Evolutionary conservation across 2,329 filamentous ascomycete genomes (phyloP).

Genomic region (Talaromyces verruculosus): DNA sequence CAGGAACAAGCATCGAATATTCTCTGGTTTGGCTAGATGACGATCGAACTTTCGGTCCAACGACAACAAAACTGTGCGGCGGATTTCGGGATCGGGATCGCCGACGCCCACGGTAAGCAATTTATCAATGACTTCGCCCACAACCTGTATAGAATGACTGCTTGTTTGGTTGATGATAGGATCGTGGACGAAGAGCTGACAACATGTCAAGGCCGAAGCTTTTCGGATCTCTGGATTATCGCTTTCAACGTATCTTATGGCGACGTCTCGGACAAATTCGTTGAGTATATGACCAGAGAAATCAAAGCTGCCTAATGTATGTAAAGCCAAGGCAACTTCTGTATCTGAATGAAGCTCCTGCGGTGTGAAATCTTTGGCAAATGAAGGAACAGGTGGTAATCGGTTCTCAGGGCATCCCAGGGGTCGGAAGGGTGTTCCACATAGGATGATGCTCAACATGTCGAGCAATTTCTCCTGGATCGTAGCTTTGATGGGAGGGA

Average conservation of each 20-base stretch:
- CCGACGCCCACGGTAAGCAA: conserved; percentile 92
- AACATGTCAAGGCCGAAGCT: conserved; percentile 93
- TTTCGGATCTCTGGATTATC: conserved; percentile 92
- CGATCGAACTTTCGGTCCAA: conserved; percentile 92
- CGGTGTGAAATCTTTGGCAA: conserved; percentile 83
- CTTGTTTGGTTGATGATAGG: conserved; percentile 98
- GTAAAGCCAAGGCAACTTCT: conserved; percentile 88
- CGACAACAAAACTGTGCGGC: conserved; percentile 81
- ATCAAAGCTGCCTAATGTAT: conserved; percentile 96
- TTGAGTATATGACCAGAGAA: conserved; percentile 89
- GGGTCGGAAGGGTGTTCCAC: conserved; percentile 86
- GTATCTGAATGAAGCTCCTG: conserved; percentile 77
- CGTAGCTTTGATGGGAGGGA: conserved; percentile 85
- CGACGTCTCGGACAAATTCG: conserved; percentile 97
- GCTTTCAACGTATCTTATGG: conserved; percentile 96
- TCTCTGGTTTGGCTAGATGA: conserved; percentile 95
- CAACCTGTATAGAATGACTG: conserved; percentile 93
- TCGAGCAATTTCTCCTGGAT: conserved; percentile 94
- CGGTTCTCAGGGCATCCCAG: conserved; percentile 87
- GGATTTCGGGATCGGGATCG: conserved; percentile 84
- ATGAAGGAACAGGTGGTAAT: conserved; percentile 76
- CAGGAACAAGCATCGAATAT: conserved; percentile 91
- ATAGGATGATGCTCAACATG: conserved; percentile 90
- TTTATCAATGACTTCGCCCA: conserved; percentile 96
- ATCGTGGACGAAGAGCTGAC: conserved; percentile 93